Conservation (phyloP, 1,284 basidiomycete genomes). For the Bjerkandera adusta region DNA sequence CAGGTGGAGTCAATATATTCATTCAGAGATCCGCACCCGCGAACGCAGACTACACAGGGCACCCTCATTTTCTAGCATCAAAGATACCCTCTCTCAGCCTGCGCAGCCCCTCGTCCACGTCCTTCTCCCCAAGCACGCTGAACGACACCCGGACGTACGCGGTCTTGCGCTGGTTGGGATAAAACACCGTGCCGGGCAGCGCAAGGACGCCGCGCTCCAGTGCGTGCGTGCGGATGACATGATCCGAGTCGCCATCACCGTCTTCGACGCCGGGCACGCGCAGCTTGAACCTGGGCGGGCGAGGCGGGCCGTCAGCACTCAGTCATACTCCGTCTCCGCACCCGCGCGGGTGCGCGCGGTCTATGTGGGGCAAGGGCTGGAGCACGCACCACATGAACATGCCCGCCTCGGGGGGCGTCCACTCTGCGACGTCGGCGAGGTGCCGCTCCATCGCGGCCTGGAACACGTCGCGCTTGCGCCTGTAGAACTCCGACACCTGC, state of each 20-base stretch:
- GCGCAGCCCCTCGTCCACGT: slow-evolving; percentile 82
- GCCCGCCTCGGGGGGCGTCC: slow-evolving; percentile 85
- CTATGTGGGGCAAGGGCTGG: slow-evolving; percentile 25
- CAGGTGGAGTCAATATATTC: too few relatives aligned
- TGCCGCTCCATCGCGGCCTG: slow-evolving; percentile 74
- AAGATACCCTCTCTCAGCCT: too few relatives aligned
- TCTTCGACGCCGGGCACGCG: slow-evolving; percentile 39
- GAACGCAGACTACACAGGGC: too few relatives aligned
- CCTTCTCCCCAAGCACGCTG: slow-evolving; percentile 66
- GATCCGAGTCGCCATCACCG: slow-evolving; percentile 68
- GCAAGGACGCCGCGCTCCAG: slow-evolving; percentile 83
- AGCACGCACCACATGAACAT: slow-evolving; percentile 84
- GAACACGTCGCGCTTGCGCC: slow-evolving; percentile 76
- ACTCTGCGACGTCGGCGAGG: slow-evolving; percentile 76
- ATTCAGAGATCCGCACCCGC: too few relatives aligned
- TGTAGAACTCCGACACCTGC: slow-evolving; percentile 78
- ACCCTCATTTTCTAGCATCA: too few relatives aligned
- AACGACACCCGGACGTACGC: slow-evolving; percentile 81
- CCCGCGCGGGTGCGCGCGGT: neutral
- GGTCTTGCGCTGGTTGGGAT: slow-evolving; percentile 66
- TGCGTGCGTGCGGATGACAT: slow-evolving; percentile 78
- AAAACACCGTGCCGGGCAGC: slow-evolving; percentile 80
- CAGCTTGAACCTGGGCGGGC: slow-evolving; percentile 60
- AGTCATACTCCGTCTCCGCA: neutral
- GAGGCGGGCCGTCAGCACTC: neutral